Percentiles rank a stretch among this genome's conserved stretches.
phyloP scores from a whole-genome alignment of 2,329 filamentous ascomycete species.

The Phaeoacremonium minimum region DNA sequence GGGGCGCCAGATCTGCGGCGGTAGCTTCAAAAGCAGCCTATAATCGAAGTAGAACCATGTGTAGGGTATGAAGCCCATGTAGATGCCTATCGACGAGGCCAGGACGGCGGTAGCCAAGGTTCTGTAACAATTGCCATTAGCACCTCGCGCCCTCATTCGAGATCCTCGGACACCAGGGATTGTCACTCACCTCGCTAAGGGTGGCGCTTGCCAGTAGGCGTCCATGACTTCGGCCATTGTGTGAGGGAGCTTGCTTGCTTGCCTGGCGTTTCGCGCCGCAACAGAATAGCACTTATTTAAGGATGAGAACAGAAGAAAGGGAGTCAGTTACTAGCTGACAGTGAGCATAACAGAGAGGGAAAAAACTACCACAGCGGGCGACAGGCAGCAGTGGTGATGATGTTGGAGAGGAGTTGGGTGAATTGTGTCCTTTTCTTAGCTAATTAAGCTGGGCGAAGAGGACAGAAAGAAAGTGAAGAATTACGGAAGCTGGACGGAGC shows the following conservation, averaged over 20 bases:
- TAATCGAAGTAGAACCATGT: constrained; percentile 51
- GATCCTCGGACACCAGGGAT: too few relatives aligned
- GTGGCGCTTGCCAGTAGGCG: constrained; percentile 34
- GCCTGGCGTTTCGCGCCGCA: constrained; percentile 4
- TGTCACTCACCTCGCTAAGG: constrained; percentile 35
- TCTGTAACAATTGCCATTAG: constrained; percentile 34
- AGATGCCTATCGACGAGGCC: constrained; percentile 55
- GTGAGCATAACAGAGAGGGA: constrained; percentile 2
- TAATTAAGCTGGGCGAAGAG: constrained; percentile 7
- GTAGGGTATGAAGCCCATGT: constrained; percentile 50
- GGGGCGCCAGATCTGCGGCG: constrained; percentile 40
- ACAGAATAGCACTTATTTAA: not conserved
- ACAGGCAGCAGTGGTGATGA: constrained; percentile 9
- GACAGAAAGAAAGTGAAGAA: constrained; percentile 9
- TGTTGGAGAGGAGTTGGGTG: constrained; percentile 12
- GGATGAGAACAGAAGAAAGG: not conserved
- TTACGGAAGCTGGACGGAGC: constrained; percentile 11
- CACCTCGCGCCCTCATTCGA: too few relatives aligned
- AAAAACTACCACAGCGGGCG: constrained; percentile 4
- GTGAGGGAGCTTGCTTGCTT: too few relatives aligned
- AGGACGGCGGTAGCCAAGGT: constrained; percentile 64
- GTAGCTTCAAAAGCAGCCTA: constrained; percentile 48
- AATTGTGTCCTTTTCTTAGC: constrained; percentile 22
- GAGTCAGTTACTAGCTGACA: too few relatives aligned
- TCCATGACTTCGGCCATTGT: constrained; percentile 34